Evolutionary conservation across 345 rosid species (phyloP).

Genomic region (Eucalyptus globulus): DNA sequence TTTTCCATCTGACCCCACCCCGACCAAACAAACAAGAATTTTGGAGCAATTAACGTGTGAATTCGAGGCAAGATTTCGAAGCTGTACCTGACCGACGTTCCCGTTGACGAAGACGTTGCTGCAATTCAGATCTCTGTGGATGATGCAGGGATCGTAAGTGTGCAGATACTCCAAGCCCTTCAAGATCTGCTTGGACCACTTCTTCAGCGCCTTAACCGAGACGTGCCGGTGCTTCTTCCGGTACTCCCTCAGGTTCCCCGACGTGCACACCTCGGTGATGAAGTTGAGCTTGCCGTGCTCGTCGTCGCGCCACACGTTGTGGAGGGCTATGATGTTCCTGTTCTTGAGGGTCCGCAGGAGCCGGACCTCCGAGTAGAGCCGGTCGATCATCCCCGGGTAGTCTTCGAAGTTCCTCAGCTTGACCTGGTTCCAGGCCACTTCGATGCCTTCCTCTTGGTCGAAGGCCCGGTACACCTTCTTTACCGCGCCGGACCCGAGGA

Average conservation of each 20-base stretch:
- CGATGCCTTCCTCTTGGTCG: conserved; percentile 87
- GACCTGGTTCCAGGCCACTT: conserved; percentile 94
- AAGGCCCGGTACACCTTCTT: conserved; percentile 85
- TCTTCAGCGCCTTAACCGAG: conserved; percentile 72
- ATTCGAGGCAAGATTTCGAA: not conserved
- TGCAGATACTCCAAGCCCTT: conserved; percentile 72
- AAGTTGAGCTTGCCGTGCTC: conserved; percentile 44
- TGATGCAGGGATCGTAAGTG: conserved; percentile 71
- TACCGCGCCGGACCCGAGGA: conserved; percentile 60
- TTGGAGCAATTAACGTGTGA: not conserved
- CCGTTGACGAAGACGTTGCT: conserved; percentile 88
- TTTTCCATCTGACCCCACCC: not conserved
- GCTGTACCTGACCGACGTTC: conserved; percentile 60
- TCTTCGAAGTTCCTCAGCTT: conserved; percentile 39
- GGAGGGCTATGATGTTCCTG: conserved; percentile 51
- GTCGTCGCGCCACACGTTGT: conserved; percentile 55
- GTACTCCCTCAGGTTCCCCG: conserved; percentile 77
- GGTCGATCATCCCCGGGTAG: conserved; percentile 51
- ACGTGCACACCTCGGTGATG: conserved; percentile 88
- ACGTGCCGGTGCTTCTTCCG: conserved; percentile 77
- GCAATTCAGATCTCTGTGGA: conserved; percentile 87
- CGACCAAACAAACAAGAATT: not conserved
- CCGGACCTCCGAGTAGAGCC: conserved; percentile 68
- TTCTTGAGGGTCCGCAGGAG: conserved; percentile 30
- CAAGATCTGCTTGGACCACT: conserved; percentile 83